These are phyloP conservation scores for Trichocladium antarcticum DNA, from an alignment of 495 filamentous ascomycete genomes.

Conservation along the genomic window DNA sequence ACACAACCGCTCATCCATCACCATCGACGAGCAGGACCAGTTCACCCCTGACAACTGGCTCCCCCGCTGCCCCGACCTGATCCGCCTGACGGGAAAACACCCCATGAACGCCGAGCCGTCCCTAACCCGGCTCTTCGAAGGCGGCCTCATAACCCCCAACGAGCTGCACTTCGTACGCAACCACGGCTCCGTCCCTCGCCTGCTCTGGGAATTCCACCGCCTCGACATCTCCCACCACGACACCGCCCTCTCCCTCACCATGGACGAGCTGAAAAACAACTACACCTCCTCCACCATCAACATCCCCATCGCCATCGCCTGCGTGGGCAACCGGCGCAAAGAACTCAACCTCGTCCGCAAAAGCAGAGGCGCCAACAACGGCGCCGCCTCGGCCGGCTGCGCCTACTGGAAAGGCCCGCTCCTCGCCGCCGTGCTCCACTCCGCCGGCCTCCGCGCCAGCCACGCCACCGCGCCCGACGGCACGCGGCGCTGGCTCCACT, in stretches of 20 bases:
- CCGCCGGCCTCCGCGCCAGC: slow-evolving; percentile 1
- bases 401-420: slow-evolving; percentile 13
- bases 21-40: slow-evolving; percentile 16
- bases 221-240: slow-evolving; percentile 5
- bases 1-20: slow-evolving; percentile 12
- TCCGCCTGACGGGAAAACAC: slow-evolving; percentile 11
- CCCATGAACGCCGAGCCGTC: slow-evolving; percentile 13
- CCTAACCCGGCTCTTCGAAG: neutral
- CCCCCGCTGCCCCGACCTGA: slow-evolving; percentile 5
- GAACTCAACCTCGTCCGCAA: slow-evolving; percentile 14
- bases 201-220: slow-evolving; percentile 15
- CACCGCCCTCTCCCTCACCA: slow-evolving; percentile 5
- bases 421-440: slow-evolving; percentile 4
- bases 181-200: slow-evolving; percentile 12
- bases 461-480: neutral
- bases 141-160: slow-evolving; percentile 14
- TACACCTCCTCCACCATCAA: slow-evolving; percentile 10
- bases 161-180: slow-evolving; percentile 12
- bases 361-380: slow-evolving; percentile 14
- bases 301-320: slow-evolving; percentile 14
- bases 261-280: slow-evolving; percentile 8
- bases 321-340: slow-evolving; percentile 14
- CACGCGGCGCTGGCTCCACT: slow-evolving; percentile 6
- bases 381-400: slow-evolving; percentile 7
- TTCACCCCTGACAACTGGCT: slow-evolving; percentile 17